These are phyloP conservation scores for Dothiorella sarmentorum DNA, from an alignment of 2,329 filamentous ascomycete species.

Conservation along the genomic window DNA sequence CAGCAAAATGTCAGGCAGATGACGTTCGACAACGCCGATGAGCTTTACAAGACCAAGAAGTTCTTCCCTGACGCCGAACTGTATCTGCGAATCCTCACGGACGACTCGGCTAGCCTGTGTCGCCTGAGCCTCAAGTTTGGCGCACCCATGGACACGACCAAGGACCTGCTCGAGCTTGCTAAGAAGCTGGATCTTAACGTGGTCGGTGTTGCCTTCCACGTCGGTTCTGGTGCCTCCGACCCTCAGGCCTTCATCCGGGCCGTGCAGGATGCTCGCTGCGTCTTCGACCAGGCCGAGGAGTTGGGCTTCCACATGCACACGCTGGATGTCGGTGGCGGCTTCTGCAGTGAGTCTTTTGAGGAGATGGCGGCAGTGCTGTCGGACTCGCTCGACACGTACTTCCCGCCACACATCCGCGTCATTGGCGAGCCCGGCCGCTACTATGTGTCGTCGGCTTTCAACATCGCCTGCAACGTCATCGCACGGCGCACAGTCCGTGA, in stretches of 20 bases:
- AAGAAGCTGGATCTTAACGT: constrained; percentile 82
- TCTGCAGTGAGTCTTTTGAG: constrained; percentile 87
- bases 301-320: constrained; percentile 80
- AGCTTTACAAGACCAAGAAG: constrained; percentile 96
- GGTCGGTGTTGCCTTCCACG: constrained; percentile 95
- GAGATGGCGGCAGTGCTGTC: constrained; percentile 79
- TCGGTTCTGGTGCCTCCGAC: constrained; percentile 93
- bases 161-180: constrained; percentile 73
- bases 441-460: constrained; percentile 92
- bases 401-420: constrained; percentile 76
- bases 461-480: constrained; percentile 92
- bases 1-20: constrained; percentile 88
- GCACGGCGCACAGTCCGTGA: constrained; percentile 85
- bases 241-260: constrained; percentile 88
- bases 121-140: constrained; percentile 97
- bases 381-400: constrained; percentile 78
- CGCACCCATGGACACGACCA: constrained; percentile 78
- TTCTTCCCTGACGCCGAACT: constrained; percentile 86
- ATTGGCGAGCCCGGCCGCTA: constrained; percentile 97
- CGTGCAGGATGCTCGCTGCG: constrained; percentile 79
- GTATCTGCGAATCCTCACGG: constrained; percentile 90
- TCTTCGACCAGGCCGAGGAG: constrained; percentile 79
- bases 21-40: constrained; percentile 98
- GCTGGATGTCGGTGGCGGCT: constrained; percentile 91
- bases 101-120: constrained; percentile 92